Conservation (phyloP, 2,329 filamentous ascomycete genomes). For the Neofusicoccum sp. region DNA sequence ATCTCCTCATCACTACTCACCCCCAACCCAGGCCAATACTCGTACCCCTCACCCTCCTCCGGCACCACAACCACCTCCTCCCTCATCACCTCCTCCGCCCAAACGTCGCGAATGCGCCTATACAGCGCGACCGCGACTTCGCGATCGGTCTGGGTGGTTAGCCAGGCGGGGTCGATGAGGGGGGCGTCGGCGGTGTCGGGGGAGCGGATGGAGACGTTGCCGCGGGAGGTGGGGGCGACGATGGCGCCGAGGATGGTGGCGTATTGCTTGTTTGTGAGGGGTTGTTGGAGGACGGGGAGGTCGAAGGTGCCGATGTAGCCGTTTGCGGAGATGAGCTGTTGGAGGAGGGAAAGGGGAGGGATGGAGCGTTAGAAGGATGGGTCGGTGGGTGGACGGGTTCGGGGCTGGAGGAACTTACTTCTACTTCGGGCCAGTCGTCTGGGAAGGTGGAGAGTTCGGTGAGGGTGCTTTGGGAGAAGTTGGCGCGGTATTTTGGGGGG, state of each 20-base stretch:
- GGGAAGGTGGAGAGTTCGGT: conserved; percentile 4
- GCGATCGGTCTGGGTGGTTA: conserved; percentile 35
- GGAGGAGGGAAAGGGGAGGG: not conserved
- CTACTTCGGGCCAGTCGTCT: conserved; percentile 29
- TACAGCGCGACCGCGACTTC: conserved; percentile 36
- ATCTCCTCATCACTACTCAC: conserved; percentile 33
- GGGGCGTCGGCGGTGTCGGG: conserved; percentile 32
- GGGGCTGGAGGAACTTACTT: conserved; percentile 9
- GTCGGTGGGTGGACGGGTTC: conserved; percentile 24
- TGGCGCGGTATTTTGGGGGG: not conserved
- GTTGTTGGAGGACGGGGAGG: conserved; percentile 27
- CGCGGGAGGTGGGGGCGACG: conserved; percentile 38
- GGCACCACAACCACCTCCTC: conserved; percentile 31
- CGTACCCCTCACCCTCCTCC: conserved; percentile 28
- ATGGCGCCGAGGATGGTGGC: conserved; percentile 36
- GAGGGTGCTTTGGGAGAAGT: conserved; percentile 22
- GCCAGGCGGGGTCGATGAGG: conserved; percentile 39
- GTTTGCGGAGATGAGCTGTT: conserved; percentile 29
- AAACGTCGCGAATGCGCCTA: conserved; percentile 35
- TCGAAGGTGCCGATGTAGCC: conserved; percentile 27
- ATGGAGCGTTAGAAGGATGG: conserved; percentile 1
- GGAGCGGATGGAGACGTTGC: conserved; percentile 36
- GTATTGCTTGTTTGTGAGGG: conserved; percentile 35
- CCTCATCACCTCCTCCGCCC: conserved; percentile 31
- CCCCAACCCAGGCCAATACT: conserved; percentile 33